Evolutionary conservation across 208 protist species (phyloP), one percentile per base, ranked within the genome.

Genomic region (Herpetomonas tarakana): DNA sequence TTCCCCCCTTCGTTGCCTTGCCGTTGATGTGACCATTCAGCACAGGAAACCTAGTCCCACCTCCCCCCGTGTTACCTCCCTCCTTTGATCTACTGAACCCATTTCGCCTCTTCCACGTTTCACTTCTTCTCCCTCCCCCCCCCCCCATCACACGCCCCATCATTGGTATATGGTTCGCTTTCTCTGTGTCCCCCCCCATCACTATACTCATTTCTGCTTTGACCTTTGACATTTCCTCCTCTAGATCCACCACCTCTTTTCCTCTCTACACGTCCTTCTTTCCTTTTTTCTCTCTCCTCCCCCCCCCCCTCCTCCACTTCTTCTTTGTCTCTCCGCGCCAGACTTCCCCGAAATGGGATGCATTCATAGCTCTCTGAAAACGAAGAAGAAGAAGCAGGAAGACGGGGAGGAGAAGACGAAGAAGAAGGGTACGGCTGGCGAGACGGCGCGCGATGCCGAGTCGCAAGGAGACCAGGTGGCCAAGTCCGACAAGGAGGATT

Each of bases 281-380:
- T 11, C 9, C 52, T 19, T 16, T n/a, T 22, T 11, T 27, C 39
- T 25, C 26, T 14, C n/a, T 26, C 12, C 21, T n/a, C 49, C 3
- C n/a, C 19, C 28, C n/a, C 18, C 22, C 49, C 35, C 35, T 22
- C 25, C 16, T 55, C 26, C 11, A 9, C 30, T 12, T 30, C 45
- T 65, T 53, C 18, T 64, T 57, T 25, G 2, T 9, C 31, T 35
- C 51, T 19, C 22, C n/a, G 14, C n/a, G 24, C 28, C 21, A 22
- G 9, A 35, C 44, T 62, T 39, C 21, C 35, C 35, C 35, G 35
- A 16, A 27, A 82, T 82, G 76, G 70, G 70, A 31, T 82, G 76
- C 57, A 52, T 66, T 2, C 9, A 53, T 6, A 78, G 70, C 38
- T 58, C 22, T 11, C 39, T 63, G 31, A 69, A 66, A 41, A 7